Conservation (phyloP, 1,139 yeast species). For the Pichia sp. region DNA sequence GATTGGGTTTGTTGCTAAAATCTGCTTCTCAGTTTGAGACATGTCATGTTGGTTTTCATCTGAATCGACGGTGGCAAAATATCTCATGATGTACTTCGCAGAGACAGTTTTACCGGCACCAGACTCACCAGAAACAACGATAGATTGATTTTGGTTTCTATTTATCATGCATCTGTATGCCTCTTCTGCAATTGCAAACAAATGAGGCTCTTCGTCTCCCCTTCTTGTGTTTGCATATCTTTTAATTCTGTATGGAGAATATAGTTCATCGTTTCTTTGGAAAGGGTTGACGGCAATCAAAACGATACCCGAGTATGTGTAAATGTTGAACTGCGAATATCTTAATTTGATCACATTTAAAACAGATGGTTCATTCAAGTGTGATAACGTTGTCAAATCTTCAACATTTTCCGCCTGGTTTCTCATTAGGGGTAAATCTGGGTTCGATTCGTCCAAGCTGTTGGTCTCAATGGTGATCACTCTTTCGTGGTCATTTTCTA, state of each 20-base stretch:
- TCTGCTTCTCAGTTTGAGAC: slow-evolving; percentile 91
- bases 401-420: slow-evolving; percentile 95
- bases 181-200: slow-evolving; percentile 96
- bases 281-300: slow-evolving; percentile 96
- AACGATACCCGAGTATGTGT: slow-evolving; percentile 95
- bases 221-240: slow-evolving; percentile 90
- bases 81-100: slow-evolving; percentile 96
- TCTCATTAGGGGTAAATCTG: slow-evolving; percentile 73
- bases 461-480: slow-evolving; percentile 53
- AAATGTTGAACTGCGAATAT: slow-evolving; percentile 82
- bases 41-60: slow-evolving; percentile 58
- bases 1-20: slow-evolving; percentile 94
- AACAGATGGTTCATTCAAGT: slow-evolving; percentile 94
- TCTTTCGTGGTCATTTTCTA: slow-evolving; percentile 52
- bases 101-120: slow-evolving; percentile 99
- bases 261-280: slow-evolving; percentile 84
- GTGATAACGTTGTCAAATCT: slow-evolving; percentile 87
- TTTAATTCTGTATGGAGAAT: slow-evolving; percentile 87
- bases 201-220: slow-evolving; percentile 94
- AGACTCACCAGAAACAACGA: slow-evolving; percentile 95
- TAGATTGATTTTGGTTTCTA: slow-evolving; percentile 83
- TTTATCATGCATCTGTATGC: slow-evolving; percentile 95
- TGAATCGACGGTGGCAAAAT: slow-evolving; percentile 86
- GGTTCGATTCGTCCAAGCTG: slow-evolving; percentile 42
- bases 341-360: slow-evolving; percentile 89